A percentile compares a stretch with the other conserved stretches of the same genome.
These are phyloP conservation scores for Aureobasidium sp. DNA, from an alignment of 2,329 filamentous ascomycete genomes.

Conservation along the genomic window DNA sequence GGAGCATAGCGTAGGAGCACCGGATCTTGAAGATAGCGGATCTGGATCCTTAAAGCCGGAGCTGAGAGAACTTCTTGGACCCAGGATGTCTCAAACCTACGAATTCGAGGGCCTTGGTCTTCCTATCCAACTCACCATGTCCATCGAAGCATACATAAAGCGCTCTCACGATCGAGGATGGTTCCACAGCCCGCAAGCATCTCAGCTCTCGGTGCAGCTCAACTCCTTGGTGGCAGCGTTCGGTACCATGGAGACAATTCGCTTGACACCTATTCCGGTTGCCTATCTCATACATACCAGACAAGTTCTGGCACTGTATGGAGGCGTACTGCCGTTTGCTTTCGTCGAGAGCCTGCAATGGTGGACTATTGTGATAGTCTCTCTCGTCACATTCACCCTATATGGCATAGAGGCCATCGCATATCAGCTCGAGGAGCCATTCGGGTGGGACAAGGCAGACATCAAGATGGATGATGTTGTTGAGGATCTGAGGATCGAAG, in stretches of 20 bases:
- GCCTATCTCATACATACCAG: conserved; percentile 60
- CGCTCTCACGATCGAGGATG: conserved; percentile 49
- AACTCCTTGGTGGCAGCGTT: conserved; percentile 53
- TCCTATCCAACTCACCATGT: conserved; percentile 54
- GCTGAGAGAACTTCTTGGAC: background rate
- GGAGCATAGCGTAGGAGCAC: conserved; percentile 33
- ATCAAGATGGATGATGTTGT: conserved; percentile 63
- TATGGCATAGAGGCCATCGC: conserved; percentile 60
- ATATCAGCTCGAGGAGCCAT: conserved; percentile 58
- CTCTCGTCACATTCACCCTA: conserved; percentile 55
- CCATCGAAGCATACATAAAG: conserved; percentile 55
- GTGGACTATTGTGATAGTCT: conserved; percentile 55
- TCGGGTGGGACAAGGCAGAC: conserved; percentile 59
- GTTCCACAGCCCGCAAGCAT: conserved; percentile 54
- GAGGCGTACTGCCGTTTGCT: conserved; percentile 55
- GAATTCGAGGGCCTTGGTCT: conserved; percentile 55
- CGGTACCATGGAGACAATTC: conserved; percentile 59
- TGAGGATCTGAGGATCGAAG: conserved; percentile 45
- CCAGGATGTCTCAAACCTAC: conserved; percentile 26
- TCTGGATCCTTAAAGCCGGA: conserved; percentile 7
- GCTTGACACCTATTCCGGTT: conserved; percentile 57
- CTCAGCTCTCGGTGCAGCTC: conserved; percentile 51
- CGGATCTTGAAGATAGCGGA: conserved; percentile 6
- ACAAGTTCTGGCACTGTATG: conserved; percentile 57
- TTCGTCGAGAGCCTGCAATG: conserved; percentile 57